Conservation (phyloP, 208 protist genomes). For the Leptomonas pyrrhocoris region DNA sequence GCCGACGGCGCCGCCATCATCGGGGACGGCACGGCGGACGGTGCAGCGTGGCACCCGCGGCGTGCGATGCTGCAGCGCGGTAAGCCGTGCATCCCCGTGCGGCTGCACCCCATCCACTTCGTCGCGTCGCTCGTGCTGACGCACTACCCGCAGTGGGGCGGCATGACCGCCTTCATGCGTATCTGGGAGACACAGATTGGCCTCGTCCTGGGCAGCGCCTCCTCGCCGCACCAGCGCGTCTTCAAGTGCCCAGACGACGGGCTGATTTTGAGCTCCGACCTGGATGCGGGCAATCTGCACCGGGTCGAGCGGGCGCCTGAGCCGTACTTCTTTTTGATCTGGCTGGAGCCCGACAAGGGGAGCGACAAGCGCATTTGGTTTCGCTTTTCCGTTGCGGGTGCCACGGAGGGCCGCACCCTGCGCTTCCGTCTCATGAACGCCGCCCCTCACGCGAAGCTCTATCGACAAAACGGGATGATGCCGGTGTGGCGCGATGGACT, state of each 20-base stretch:
- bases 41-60: constrained; percentile 16
- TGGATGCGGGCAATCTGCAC: constrained; percentile 78
- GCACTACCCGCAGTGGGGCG: constrained; percentile 60
- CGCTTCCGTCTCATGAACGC: constrained; percentile 77
- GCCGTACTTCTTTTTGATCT: constrained; percentile 59
- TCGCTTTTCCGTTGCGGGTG: constrained; percentile 74
- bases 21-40: constrained; percentile 18
- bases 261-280: constrained; percentile 71
- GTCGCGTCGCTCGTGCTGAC: constrained; percentile 44
- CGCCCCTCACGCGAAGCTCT: constrained; percentile 80
- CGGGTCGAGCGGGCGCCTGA: constrained; percentile 70
- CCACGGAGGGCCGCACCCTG: constrained; percentile 43
- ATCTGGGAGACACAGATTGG: constrained; percentile 78
- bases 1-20: constrained; percentile 23
- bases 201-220: constrained; percentile 65
- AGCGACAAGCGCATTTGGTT: constrained; percentile 90
- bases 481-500: constrained; percentile 79
- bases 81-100: constrained; percentile 50
- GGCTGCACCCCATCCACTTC: constrained; percentile 63
- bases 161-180: constrained; percentile 48
- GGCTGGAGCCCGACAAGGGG: constrained; percentile 71
- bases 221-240: constrained; percentile 67
- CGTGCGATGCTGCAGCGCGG: constrained; percentile 25
- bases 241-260: constrained; percentile 55
- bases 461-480: constrained; percentile 75